Base-by-base conservation (phyloP, 768 basidiomycete species). In the Leccinum olivaceopallidum region DNA sequence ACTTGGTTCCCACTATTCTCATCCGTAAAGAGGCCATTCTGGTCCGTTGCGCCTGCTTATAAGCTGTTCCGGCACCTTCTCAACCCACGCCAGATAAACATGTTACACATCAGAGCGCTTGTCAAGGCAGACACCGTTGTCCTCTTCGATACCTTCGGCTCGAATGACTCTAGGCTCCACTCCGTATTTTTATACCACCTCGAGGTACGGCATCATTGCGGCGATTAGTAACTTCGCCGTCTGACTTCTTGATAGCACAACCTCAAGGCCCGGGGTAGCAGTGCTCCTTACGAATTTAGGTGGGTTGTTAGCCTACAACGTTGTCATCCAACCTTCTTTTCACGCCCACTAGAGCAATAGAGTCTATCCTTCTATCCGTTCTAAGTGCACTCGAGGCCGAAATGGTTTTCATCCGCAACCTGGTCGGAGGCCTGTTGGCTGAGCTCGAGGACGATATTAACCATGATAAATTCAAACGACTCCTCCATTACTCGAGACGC, bases 401-500 rank as follows among this genome's bases (percentile, higher is more conserved):
- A 77, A 91, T 98, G 90, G 89, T 89, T 14, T 95, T 95, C 70
- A 92, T 94, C 55, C 87, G 95, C 36, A 89, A 90, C 63, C 85
- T 97, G 39, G 91, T 98, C 55, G 91, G 92, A 56, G 90, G 93
- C 4, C 79, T 98, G 10, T 79, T 98, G 32, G 92, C 92, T 18
- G 95, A 96, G 73, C 83, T 98, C 55, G 96, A 98, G 70, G 93
- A 94, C 61, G 90, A 95, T 69, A 97, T 98, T 67, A 93, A 96
- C 71, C 88, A 94, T 44, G 95, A 97, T 75, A 92, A 94, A 57
- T 92, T 98, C 73, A 94, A 93, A 71, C 83, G 91, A 22, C 78
- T 98, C 20, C 80, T 98, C 34, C 93, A 97, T 72, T 97, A 96
- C 75, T 95, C 94, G 3, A 84, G 96, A 60, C 84, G 92, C 53